Evolutionary conservation across 192 early-diverging fungal species (phyloP).

Genomic region (Entophlyctis helioformis): DNA sequence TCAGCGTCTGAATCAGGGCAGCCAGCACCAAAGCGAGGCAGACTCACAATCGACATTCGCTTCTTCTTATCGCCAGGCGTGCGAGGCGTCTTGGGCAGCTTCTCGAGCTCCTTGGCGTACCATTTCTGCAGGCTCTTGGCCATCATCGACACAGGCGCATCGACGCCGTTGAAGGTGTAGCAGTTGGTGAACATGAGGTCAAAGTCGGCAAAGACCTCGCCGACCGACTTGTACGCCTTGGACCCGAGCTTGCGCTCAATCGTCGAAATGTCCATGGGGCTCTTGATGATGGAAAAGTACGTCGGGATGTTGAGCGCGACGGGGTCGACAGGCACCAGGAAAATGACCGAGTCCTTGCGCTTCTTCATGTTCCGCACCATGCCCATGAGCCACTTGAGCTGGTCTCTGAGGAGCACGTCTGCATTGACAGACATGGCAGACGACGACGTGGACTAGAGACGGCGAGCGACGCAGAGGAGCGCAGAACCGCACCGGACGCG

Average conservation of each 20-base stretch:
- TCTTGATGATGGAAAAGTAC: conserved; percentile 75
- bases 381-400: conserved; percentile 69
- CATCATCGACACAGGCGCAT: conserved; percentile 19
- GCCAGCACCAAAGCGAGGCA: neutral
- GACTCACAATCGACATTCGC: conserved; percentile 2
- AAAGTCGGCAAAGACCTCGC: conserved; percentile 45
- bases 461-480: too few species aligned
- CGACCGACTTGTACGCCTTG: conserved; percentile 30
- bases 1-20: neutral
- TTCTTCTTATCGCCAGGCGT: conserved; percentile 10
- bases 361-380: conserved; percentile 64
- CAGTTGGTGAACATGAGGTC: conserved; percentile 60
- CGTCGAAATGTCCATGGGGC: conserved; percentile 80
- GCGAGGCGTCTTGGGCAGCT: conserved; percentile 17
- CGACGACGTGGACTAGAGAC: too few species aligned
- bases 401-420: conserved; percentile 39
- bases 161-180: conserved; percentile 58
- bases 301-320: conserved; percentile 70
- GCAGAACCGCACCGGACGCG: too few species aligned
- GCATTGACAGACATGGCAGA: too few species aligned
- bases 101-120: conserved; percentile 28
- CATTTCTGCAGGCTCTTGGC: conserved; percentile 18
- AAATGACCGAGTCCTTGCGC: conserved; percentile 69
- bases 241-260: conserved; percentile 52
- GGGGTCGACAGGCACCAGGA: conserved; percentile 50